phyloP scores from a whole-genome alignment of 148 eudicot species.

The Camellia sinensis region DNA sequence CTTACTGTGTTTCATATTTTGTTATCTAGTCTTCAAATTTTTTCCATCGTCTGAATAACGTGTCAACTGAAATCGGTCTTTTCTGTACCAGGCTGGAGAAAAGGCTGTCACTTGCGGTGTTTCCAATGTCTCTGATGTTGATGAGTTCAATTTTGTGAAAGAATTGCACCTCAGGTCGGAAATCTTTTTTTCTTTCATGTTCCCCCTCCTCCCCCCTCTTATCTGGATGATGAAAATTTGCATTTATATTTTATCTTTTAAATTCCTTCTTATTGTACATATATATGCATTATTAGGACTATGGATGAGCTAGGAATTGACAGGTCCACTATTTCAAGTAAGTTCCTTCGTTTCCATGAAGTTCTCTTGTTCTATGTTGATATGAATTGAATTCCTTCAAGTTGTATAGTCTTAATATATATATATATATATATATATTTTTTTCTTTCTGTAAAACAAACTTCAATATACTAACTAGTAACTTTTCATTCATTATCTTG shows the following conservation, averaged over 20 bases:
- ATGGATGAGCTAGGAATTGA: conserved; percentile 70
- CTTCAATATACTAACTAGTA: neutral
- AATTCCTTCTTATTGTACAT: conserved; percentile 6
- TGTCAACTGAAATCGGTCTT: conserved; percentile 12
- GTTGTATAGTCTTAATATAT: neutral
- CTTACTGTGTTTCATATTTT: too few species aligned
- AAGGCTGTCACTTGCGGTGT: conserved; percentile 83
- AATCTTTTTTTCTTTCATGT: neutral
- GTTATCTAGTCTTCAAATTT: neutral
- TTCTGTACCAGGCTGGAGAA: conserved; percentile 75
- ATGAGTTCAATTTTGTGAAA: conserved; percentile 61
- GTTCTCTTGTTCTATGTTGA: neutral
- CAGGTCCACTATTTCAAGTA: conserved; percentile 57
- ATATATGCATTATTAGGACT: conserved; percentile 38
- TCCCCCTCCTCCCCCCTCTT: neutral
- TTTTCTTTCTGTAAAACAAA: neutral
- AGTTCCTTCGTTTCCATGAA: conserved; percentile 11
- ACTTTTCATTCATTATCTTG: neutral
- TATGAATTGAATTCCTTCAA: neutral
- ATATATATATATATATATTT: neutral
- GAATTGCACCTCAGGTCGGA: conserved; percentile 66
- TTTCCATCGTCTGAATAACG: neutral
- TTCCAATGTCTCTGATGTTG: conserved; percentile 61
- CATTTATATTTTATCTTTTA: neutral
- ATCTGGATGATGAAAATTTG: neutral